phyloP scores from a whole-genome alignment of 768 basidiomycete genomes.

The Pilatotrama ljubarskyi region DNA sequence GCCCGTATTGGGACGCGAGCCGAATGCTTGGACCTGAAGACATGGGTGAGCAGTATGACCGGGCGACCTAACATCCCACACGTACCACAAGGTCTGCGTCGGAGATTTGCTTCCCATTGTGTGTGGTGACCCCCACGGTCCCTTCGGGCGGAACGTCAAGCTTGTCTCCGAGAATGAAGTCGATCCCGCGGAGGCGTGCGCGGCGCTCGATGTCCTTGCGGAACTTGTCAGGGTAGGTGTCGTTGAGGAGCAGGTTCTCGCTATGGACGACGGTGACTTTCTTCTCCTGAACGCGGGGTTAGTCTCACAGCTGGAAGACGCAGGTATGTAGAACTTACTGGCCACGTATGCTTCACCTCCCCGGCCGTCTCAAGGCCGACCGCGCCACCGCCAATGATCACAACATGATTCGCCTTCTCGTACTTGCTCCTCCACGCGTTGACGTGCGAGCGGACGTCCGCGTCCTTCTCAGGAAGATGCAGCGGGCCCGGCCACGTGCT shows the following conservation, averaged over 20 bases:
- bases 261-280: conserved; percentile 67
- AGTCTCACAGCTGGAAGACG: background rate
- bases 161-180: conserved; percentile 52
- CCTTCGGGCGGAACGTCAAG: conserved; percentile 49
- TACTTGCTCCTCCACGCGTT: conserved; percentile 34
- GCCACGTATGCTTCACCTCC: conserved; percentile 44
- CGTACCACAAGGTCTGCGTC: conserved; percentile 61
- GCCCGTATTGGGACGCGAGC: conserved; percentile 49
- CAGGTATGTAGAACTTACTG: conserved; percentile 30
- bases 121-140: conserved; percentile 44
- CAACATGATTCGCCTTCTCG: conserved; percentile 33
- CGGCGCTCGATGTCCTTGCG: conserved; percentile 47
- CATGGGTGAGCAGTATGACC: background rate
- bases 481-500: conserved; percentile 52
- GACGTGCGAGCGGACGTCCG: conserved; percentile 26
- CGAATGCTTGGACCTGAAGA: conserved; percentile 32
- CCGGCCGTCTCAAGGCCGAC: conserved; percentile 47
- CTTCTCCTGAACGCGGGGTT: conserved; percentile 27
- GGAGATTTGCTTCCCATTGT: conserved; percentile 47
- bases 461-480: conserved; percentile 41
- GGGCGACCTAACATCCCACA: background rate
- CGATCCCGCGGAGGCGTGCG: conserved; percentile 45
- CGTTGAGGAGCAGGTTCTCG: conserved; percentile 52
- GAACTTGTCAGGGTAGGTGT: conserved; percentile 53
- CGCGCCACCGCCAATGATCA: conserved; percentile 40